Conservation (phyloP, 352 stramenopile species). For the Pythium phragmitis region DNA sequence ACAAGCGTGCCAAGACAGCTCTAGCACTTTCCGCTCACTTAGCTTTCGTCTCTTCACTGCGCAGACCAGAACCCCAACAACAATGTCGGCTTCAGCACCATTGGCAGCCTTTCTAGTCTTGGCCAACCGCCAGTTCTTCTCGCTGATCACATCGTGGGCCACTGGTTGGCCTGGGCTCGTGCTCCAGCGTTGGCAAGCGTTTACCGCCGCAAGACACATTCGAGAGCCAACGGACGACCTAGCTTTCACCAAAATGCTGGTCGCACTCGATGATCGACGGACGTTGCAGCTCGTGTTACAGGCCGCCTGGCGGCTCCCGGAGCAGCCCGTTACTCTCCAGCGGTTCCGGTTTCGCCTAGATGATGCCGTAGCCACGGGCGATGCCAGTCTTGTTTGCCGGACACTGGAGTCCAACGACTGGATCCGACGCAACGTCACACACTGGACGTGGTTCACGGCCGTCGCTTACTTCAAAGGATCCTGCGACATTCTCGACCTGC, state of each 20-base stretch:
- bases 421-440: background rate
- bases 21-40: background rate
- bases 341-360: slow-evolving; percentile 1
- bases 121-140: background rate
- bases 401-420: background rate
- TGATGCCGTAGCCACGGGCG: background rate
- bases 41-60: no score
- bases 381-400: background rate
- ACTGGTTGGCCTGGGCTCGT: slow-evolving; percentile 1
- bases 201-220: background rate
- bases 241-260: slow-evolving; percentile 1
- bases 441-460: slow-evolving; percentile 4
- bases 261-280: background rate
- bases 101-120: background rate
- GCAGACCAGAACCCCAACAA: no score
- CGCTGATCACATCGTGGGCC: background rate
- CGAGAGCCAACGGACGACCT: slow-evolving; percentile 4
- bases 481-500: background rate
- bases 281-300: background rate
- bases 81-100: background rate
- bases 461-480: slow-evolving; percentile 1
- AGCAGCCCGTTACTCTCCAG: background rate
- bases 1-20: no score
- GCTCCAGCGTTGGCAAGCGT: background rate
- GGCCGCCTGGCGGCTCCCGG: background rate